Base-by-base conservation (phyloP, 352 stramenopile species). In the Pythium volutum region DNA sequence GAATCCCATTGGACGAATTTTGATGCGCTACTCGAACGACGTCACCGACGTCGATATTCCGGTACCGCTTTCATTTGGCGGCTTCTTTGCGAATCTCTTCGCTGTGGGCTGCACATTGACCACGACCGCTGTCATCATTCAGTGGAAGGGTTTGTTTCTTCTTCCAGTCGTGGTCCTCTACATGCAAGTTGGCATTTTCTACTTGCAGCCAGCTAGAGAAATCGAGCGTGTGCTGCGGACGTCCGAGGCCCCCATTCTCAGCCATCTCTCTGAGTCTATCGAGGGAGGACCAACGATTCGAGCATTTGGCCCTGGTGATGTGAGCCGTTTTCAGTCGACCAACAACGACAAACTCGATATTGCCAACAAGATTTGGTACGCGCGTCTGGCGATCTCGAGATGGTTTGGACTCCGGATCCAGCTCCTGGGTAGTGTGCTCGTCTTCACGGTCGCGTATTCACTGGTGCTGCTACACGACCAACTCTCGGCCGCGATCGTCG, bases 11-110 rank as follows among this genome's bases (percentile, higher is more conserved):
- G 89, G 90, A 3, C 71, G 88, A 41, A 87, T 97, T 50, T 29
- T 97, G 15, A 95, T 92, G 59, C 77, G 93, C 8, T 98, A 97
- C 76, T 75, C 75, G 10, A 75, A 74, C 7, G 88, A 96, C 64
- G 90, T 96, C 69, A 76, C 88, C 54, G 84, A 83, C 43, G 70
- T 96, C 22, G 88, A 97, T 74, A 59, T 91, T 10, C 75, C 85
- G 38, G 38, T 81, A 14, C 67, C 70, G 18, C 51, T 50, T 12
- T 22, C 50, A 15, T 59, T 66, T 29, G 59, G 50, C 16, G 26
- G 10, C 9, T 87, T 78, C 55, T 55, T 94, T 14, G 77, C 74
- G n/a, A 77, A 89, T 27, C 66, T 84, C n/a, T 79, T 90, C 23
- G 71, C 61, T 4, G 82, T 78, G 1, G 64, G 81, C 5, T 89